Evolutionary conservation across 1,139 yeast genomes (phyloP).

Genomic region (Debaryomyces subglobosus): DNA sequence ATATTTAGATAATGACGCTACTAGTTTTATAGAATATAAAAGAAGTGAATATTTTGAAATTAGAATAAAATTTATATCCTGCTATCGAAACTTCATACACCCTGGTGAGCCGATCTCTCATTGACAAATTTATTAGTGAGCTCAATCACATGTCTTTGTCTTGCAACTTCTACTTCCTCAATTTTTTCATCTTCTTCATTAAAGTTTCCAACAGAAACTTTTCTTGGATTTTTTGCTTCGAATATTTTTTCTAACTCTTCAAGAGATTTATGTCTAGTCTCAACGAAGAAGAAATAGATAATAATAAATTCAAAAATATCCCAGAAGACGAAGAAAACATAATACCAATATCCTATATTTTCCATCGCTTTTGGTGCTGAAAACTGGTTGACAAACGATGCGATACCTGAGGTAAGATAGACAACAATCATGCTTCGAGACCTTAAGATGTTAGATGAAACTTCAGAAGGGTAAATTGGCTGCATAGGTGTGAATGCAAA

Average conservation of each 20-base stretch:
- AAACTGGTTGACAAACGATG: constrained; percentile 21
- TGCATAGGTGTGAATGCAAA: constrained; percentile 25
- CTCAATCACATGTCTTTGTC: constrained; percentile 3
- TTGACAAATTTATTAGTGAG: constrained; percentile 5
- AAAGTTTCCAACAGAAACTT: constrained; percentile 12
- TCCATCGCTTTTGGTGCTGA: constrained; percentile 26
- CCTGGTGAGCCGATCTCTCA: neutral
- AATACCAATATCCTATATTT: constrained; percentile 23
- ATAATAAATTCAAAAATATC: constrained; percentile 20
- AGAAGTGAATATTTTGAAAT: no score
- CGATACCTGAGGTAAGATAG: constrained; percentile 19
- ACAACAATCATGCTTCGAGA: constrained; percentile 20
- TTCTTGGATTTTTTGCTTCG: constrained; percentile 12
- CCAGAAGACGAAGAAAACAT: constrained; percentile 24
- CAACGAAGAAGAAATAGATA: constrained; percentile 32
- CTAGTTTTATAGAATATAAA: neutral
- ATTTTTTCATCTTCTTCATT: constrained; percentile 6
- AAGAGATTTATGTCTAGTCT: constrained; percentile 29
- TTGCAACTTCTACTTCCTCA: constrained; percentile 1
- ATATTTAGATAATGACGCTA: neutral
- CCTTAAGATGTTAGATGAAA: constrained; percentile 21
- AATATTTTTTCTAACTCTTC: constrained; percentile 32
- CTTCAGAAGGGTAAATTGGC: constrained; percentile 24
- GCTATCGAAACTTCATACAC: neutral
- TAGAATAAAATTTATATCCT: neutral